Evolutionary conservation across 176 grass and related monocot genomes (phyloP), one percentile per base, ranked within the genome.

Genomic region (Elymus sibiricus): DNA sequence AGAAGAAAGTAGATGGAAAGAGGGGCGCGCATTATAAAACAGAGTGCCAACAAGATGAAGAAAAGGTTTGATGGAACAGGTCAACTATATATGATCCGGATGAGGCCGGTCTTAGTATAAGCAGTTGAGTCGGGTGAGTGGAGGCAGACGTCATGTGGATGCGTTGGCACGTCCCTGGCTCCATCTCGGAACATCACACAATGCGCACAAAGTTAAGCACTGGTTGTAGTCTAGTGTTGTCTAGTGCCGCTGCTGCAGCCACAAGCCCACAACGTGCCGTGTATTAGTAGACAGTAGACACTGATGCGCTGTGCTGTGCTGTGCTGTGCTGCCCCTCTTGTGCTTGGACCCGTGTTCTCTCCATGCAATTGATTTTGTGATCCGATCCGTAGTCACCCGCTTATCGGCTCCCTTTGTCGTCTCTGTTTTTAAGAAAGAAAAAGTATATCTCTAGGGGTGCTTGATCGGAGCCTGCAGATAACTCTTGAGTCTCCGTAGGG

Each of bases 81-180:
- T 87, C 85, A 90, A 68, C 80, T 49, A 25, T 83, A 68, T 68
- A 49, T 87, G 74, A 90, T 90, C 89, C 74, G 42, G 3, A 35
- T 22, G 6, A 83, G 66, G 84, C 53, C 53, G 53, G 53, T 79
- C 74, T 65, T 73, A 73, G 40, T 35, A 64, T 86, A 64, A 11
- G 62, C 59, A 43, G 4, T 32, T 9, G 61, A 67, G 3, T 80
- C 14, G 22, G 72, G 11, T 40, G 9, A 80, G 68, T 81, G 59
- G 74, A 79, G 43, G 74, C 65, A 67, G 89, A 17, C 85, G 76
- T 90, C 80, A 84, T 13, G 16, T 69, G 37, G 68, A 73, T 80
- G 89, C 81, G 89, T 53, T 87, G 81, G 68, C 89, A 40, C 84
- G 75, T 64, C 66, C 35, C 25, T 35, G 26, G 19, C 6, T 42